Base-by-base conservation (phyloP, 2,329 filamentous ascomycete species). In the Furcasterigmium furcatum region DNA sequence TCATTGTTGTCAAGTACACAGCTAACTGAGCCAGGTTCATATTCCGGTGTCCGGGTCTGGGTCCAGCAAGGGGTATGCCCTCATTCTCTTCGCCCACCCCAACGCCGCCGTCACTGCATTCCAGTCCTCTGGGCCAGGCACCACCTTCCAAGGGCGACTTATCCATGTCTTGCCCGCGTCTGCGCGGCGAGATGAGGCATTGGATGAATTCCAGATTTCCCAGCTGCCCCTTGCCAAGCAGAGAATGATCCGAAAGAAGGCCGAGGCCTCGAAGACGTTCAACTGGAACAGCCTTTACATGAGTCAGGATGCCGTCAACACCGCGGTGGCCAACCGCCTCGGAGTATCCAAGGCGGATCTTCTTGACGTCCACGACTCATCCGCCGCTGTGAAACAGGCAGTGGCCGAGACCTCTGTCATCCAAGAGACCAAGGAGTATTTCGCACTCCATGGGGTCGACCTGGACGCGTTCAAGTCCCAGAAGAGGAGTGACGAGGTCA, bases 231-330 rank as follows among this genome's bases (percentile, higher is more conserved):
- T 97, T 53, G 97, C 96, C 70, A 94, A 95, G 66, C 94, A 97
- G 66, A 90, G 90, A 56, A 80, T 95, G 58, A 87, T 97, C 55
- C 89, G 87, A 62, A 88, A 87, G 58, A 95, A 88, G 68, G 79
- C 85, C 41, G 86, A 92, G 57, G 78, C 87, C 9, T 85, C 84
- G 24, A 82, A 79, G 41, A 83, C 80, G 2, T 97, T 97, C 70
- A 96, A 92, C 63, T 99, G 94, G 94, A 99, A 99, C 72, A 92
- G 91, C n/a, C 74, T 99, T n/a, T 99, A 94, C 67, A 95, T 99
- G 88, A 96, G 87, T 67, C 87, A 90, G 70, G 91, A 99, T 71
- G 89, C 94, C 42, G 91, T 99, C 43, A 91, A 96, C 68, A 84
- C 88, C 41, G 95, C 91, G 6, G 82, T 96, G 50, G 90, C 94